Evolutionary conservation across 495 filamentous ascomycete genomes (phyloP).

Genomic region (Friedmanniomyces simplex): DNA sequence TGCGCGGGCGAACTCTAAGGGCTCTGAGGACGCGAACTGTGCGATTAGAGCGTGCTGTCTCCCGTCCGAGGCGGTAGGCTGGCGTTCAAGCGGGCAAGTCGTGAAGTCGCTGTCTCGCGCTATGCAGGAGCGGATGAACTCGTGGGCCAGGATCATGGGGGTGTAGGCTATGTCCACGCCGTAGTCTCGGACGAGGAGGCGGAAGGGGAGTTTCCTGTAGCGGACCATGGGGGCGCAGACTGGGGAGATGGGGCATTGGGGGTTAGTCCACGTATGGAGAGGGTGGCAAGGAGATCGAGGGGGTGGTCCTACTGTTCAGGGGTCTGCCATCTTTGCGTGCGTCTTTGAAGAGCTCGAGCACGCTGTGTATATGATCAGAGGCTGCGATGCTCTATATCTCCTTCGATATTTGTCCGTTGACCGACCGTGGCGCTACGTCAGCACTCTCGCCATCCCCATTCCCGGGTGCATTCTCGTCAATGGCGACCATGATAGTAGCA

Average conservation of each 20-base stretch:
- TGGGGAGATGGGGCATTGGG: background rate
- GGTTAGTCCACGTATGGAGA: background rate
- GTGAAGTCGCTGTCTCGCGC: slow-evolving; percentile 46
- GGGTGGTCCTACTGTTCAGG: slow-evolving; percentile 32
- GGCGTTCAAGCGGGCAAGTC: slow-evolving; percentile 7
- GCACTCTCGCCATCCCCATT: too few relatives aligned
- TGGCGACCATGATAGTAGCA: too few relatives aligned
- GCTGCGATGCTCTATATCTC: background rate
- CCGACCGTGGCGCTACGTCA: background rate
- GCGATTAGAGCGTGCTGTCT: slow-evolving; percentile 43
- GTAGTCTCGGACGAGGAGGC: slow-evolving; percentile 48
- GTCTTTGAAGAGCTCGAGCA: slow-evolving; percentile 45
- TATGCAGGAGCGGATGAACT: slow-evolving; percentile 50
- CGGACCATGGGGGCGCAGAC: slow-evolving; percentile 60
- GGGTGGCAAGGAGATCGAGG: background rate
- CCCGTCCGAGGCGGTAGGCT: slow-evolving; percentile 19
- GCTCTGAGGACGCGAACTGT: slow-evolving; percentile 50
- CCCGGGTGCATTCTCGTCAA: too few relatives aligned
- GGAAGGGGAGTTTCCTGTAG: slow-evolving; percentile 48
- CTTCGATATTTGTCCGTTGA: background rate
- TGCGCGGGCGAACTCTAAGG: slow-evolving; percentile 48
- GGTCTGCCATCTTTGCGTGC: slow-evolving; percentile 42
- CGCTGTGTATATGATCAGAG: background rate
- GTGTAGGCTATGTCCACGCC: slow-evolving; percentile 56
- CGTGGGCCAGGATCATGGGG: slow-evolving; percentile 62